A percentile compares a stretch with the other conserved stretches of the same genome.
phyloP scores from a whole-genome alignment of 1,139 yeast genomes.

The Saccharomyces hybrid region DNA sequence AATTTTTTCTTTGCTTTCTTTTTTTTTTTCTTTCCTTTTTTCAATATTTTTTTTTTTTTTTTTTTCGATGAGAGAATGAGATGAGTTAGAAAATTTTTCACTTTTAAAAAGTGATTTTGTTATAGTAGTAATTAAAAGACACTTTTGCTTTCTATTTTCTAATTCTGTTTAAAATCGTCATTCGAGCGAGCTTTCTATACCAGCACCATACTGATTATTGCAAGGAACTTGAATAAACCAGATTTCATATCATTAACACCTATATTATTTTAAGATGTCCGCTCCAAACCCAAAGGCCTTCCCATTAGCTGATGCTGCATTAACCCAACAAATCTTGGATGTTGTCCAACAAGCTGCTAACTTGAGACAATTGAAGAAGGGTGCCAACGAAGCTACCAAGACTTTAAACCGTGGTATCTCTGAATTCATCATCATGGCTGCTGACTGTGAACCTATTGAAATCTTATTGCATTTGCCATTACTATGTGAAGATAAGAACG shows the following conservation, averaged over 20 bases:
- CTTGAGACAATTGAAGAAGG: slow-evolving; percentile 97
- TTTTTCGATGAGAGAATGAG: slow-evolving; percentile 2
- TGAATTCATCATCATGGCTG: slow-evolving; percentile 99
- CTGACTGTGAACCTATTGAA: slow-evolving; percentile 98
- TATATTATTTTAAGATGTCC: slow-evolving; percentile 40
- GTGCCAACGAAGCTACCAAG: slow-evolving; percentile 99
- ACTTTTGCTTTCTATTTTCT: not conserved
- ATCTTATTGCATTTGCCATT: slow-evolving; percentile 95
- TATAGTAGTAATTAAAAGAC: not conserved
- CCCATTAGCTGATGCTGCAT: slow-evolving; percentile 94
- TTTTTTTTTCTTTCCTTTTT: not conserved
- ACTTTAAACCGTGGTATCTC: slow-evolving; percentile 99
- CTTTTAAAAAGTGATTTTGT: not conserved
- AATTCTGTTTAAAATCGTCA: slow-evolving; percentile 11
- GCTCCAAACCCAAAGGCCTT: slow-evolving; percentile 89
- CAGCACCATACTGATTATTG: slow-evolving; percentile 23
- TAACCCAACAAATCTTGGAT: slow-evolving; percentile 94
- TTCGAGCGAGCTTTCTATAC: slow-evolving; percentile 32
- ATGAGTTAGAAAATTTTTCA: slow-evolving; percentile 5
- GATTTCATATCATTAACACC: slow-evolving; percentile 7
- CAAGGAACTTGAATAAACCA: slow-evolving; percentile 52
- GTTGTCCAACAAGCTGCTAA: slow-evolving; percentile 97
- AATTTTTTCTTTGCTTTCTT: not conserved
- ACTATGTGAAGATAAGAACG: slow-evolving; percentile 98
- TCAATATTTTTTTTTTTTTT: slow-evolving; percentile 1